Conservation (phyloP, 2,329 filamentous ascomycete genomes). For the Aureobasidium melanogenum region DNA sequence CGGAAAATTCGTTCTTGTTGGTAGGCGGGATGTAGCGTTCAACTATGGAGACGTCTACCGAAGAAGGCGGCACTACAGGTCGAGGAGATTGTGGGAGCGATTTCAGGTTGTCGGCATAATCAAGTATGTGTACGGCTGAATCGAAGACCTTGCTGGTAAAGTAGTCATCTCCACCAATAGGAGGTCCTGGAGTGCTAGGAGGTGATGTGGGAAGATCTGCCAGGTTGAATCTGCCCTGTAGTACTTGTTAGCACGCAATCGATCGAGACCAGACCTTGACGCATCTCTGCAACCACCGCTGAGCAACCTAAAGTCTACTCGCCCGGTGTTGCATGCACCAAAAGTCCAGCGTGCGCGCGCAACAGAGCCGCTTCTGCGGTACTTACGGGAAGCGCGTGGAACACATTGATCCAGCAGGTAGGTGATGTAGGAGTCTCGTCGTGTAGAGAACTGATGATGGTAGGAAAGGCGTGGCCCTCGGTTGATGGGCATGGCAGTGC, state of each 20-base stretch:
- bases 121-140: constrained; percentile 50
- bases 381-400: constrained; percentile 47
- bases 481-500: constrained; percentile 48
- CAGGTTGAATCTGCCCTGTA: constrained; percentile 47
- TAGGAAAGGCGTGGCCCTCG: constrained; percentile 43
- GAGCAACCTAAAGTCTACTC: neutral
- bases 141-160: constrained; percentile 55
- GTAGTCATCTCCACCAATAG: constrained; percentile 48
- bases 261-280: neutral
- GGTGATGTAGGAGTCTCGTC: constrained; percentile 40
- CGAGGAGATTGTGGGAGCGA: constrained; percentile 43
- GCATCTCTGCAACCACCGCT: neutral
- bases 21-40: constrained; percentile 59
- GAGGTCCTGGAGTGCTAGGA: constrained; percentile 47
- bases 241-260: neutral
- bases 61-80: constrained; percentile 51
- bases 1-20: constrained; percentile 47
- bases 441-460: constrained; percentile 48
- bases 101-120: constrained; percentile 47
- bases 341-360: too few species aligned
- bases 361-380: neutral
- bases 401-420: constrained; percentile 54
- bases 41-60: constrained; percentile 51
- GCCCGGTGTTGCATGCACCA: neutral
- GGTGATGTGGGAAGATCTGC: constrained; percentile 55